Evolutionary conservation across 1,284 basidiomycete genomes (phyloP), one percentile per base, ranked within the genome.

Genomic region (Flammula alnicola): DNA sequence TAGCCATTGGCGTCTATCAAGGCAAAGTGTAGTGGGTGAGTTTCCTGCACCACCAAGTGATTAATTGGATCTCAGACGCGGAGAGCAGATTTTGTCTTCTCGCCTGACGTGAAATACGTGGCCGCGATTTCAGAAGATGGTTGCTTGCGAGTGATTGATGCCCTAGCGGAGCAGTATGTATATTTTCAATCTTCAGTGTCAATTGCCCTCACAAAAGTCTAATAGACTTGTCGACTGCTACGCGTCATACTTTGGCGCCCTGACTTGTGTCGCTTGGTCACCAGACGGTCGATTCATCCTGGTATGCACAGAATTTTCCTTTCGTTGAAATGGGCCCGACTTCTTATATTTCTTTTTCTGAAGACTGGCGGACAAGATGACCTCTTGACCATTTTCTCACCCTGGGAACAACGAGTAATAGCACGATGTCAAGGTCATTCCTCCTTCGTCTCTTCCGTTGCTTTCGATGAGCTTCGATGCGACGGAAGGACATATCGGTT

Each of bases 351-450:
- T 25, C 20, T 41, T 45, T 29, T 47, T 22, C 27, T 38, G 27
- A 37, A 78, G 76, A 78, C 78, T 22, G 78, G 78, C 12, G 78
- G 78, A 2, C 78, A 98, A 75, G 96, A 99, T 65, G 96, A 99
- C 63, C 78, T 99, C 9, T 77, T 98, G 40, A 96, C 95, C 1
- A 90, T 97, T 53, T 92, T 93, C 65, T 93, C 94, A 0, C 91
- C 93, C 0, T 89, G 88, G 78, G 95, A 97, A 64, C 88, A 91
- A 62, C 83, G 93, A 7, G 85, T 98, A 10, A 84, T 99, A n/a
- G 96, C 96, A 3, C 81, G 95, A 41, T 98, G 95, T 72, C 95
- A 98, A 69, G 97, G 96, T 0, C 96, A 99, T 65, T 90, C 93
- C 0, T 95, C 93, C 1, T 98, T 97, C 63, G 91, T 99, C 4